phyloP scores from a whole-genome alignment of 345 rosid species.

The Syzygium oleosum region DNA sequence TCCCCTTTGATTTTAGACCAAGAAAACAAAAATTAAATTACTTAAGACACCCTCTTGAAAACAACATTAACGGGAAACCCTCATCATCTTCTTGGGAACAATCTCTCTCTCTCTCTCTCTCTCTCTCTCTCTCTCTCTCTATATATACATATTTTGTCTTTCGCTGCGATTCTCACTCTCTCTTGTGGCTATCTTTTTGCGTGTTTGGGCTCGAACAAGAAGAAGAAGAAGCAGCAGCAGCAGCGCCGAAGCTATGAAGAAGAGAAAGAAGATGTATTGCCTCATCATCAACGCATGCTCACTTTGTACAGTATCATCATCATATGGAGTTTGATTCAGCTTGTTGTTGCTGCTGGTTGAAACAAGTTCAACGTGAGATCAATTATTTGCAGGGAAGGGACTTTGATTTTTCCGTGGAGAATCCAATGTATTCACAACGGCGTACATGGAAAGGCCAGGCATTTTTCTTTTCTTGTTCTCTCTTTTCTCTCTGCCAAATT shows the following conservation, averaged over 20 bases:
- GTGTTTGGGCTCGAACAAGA: background rate
- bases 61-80: background rate
- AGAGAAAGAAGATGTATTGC: slow-evolving; percentile 3
- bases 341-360: background rate
- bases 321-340: background rate
- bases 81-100: slow-evolving; percentile 11
- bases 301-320: background rate
- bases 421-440: background rate
- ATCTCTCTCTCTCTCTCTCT: background rate
- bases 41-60: background rate
- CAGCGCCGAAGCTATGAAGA: slow-evolving; percentile 2
- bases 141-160: background rate
- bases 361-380: background rate
- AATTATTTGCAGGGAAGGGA: background rate
- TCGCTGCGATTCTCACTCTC: background rate
- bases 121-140: background rate
- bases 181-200: background rate
- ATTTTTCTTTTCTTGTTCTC: background rate
- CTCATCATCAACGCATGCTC: background rate
- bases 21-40: background rate
- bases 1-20: background rate
- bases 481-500: background rate
- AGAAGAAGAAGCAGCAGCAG: background rate
- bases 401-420: background rate
- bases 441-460: slow-evolving; percentile 44